Conservation (phyloP, 2,329 filamentous ascomycete genomes). For the Drechmeria coniospora region DNA sequence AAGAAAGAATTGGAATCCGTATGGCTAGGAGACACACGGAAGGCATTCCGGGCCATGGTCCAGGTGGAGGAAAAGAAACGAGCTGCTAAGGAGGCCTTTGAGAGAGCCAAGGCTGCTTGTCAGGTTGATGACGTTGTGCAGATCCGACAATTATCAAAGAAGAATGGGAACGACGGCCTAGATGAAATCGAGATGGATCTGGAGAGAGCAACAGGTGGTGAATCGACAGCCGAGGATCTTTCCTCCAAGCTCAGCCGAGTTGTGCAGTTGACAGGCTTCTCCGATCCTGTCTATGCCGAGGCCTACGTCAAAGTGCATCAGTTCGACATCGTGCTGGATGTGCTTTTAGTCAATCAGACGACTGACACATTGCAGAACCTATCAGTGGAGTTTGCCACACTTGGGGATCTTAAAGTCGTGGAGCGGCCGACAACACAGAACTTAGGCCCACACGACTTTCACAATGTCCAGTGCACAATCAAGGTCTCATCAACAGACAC, state of each 20-base stretch:
- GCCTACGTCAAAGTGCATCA: conserved; percentile 98
- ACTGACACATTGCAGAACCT: conserved; percentile 92
- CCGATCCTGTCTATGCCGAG: conserved; percentile 95
- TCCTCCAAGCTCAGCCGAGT: conserved; percentile 90
- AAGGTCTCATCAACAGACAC: conserved; percentile 98
- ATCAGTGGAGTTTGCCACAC: conserved; percentile 94
- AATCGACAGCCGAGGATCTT: conserved; percentile 67
- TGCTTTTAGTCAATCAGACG: conserved; percentile 93
- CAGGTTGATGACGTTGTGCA: conserved; percentile 91
- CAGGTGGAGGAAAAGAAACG: conserved; percentile 96
- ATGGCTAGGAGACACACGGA: conserved; percentile 86
- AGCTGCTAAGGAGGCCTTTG: conserved; percentile 79
- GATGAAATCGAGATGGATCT: conserved; percentile 84
- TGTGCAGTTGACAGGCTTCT: conserved; percentile 95
- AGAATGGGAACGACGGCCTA: conserved; percentile 64
- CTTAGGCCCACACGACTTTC: conserved; percentile 85
- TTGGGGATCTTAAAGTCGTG: conserved; percentile 94
- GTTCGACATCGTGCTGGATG: conserved; percentile 95
- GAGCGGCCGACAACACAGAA: conserved; percentile 95
- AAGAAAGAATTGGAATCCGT: conserved; percentile 84
- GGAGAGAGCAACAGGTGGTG: conserved; percentile 86
- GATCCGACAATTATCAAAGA: conserved; percentile 86
- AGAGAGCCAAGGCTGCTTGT: conserved; percentile 85
- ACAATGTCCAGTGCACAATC: conserved; percentile 96
- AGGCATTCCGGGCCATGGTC: conserved; percentile 94